Evolutionary conservation across 441 rosid genomes (phyloP).

Genomic region (Daphne laureola): DNA sequence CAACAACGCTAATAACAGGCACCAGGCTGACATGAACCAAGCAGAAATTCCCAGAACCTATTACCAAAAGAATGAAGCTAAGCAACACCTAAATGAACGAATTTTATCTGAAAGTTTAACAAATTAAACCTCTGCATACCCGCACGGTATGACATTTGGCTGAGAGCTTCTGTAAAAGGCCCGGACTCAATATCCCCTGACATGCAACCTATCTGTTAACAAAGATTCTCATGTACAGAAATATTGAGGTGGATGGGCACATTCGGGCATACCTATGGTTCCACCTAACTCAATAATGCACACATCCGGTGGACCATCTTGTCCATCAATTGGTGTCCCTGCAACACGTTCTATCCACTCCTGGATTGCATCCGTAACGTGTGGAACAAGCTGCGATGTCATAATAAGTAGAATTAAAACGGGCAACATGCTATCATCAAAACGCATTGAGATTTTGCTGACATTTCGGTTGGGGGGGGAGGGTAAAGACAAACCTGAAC

Average conservation of each 20-base stretch:
- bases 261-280: constrained; percentile 57
- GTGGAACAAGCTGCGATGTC: constrained; percentile 71
- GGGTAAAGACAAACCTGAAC: constrained; percentile 52
- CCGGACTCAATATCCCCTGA: constrained; percentile 88
- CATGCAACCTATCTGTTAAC: not conserved
- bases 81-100: not conserved
- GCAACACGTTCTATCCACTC: constrained; percentile 84
- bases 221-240: no score
- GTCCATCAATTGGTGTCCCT: constrained; percentile 63
- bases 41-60: constrained; percentile 81
- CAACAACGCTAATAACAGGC: constrained; percentile 84
- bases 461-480: no score
- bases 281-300: constrained; percentile 91
- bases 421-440: no score
- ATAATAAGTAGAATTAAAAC: not conserved
- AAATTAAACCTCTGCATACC: constrained; percentile 31
- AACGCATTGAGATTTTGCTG: no score
- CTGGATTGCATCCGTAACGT: constrained; percentile 80
- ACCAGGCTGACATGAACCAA: constrained; percentile 91
- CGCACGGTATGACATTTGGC: constrained; percentile 80
- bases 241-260: not conserved
- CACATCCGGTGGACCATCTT: constrained; percentile 68
- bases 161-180: constrained; percentile 89
- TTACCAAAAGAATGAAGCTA: constrained; percentile 5
- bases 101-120: not conserved